Conservation (phyloP, 352 stramenopile species). For the Lagenidium sp. region DNA sequence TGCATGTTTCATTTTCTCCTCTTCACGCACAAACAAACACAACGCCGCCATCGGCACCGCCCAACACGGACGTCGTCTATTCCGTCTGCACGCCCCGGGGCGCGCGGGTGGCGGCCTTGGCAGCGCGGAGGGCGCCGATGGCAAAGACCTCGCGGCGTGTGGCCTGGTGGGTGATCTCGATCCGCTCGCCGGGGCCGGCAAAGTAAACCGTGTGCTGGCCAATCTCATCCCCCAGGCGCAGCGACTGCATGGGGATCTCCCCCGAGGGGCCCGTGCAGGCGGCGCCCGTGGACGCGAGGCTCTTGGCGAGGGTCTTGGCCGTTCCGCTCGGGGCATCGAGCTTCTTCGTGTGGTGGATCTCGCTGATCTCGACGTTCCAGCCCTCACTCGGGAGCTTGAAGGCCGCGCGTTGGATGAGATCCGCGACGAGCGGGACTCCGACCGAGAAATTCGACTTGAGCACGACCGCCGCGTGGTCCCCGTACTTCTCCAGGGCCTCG, state of each 20-base stretch:
- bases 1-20: too few relatives aligned
- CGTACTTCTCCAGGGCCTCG: conserved; percentile 51
- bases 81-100: conserved; percentile 56
- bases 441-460: conserved; percentile 83
- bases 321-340: conserved; percentile 73
- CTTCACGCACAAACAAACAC: too few relatives aligned
- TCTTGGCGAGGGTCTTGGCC: conserved; percentile 72
- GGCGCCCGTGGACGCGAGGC: conserved; percentile 43
- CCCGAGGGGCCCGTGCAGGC: conserved; percentile 35
- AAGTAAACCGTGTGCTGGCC: conserved; percentile 81
- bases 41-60: too few relatives aligned
- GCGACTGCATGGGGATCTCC: conserved; percentile 45
- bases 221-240: conserved; percentile 75
- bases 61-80: too few relatives aligned
- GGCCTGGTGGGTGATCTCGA: conserved; percentile 80
- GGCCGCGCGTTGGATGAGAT: conserved; percentile 60
- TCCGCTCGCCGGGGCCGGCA: conserved; percentile 63
- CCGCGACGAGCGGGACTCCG: conserved; percentile 65
- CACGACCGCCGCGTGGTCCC: conserved; percentile 40
- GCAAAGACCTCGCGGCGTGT: conserved; percentile 76
- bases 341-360: conserved; percentile 86
- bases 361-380: conserved; percentile 76
- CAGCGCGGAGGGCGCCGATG: conserved; percentile 57
- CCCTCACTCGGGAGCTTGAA: conserved; percentile 63
- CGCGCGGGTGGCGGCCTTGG: conserved; percentile 39